Conservation (phyloP, 495 filamentous ascomycete species). For the Bryoglossum gracile region DNA sequence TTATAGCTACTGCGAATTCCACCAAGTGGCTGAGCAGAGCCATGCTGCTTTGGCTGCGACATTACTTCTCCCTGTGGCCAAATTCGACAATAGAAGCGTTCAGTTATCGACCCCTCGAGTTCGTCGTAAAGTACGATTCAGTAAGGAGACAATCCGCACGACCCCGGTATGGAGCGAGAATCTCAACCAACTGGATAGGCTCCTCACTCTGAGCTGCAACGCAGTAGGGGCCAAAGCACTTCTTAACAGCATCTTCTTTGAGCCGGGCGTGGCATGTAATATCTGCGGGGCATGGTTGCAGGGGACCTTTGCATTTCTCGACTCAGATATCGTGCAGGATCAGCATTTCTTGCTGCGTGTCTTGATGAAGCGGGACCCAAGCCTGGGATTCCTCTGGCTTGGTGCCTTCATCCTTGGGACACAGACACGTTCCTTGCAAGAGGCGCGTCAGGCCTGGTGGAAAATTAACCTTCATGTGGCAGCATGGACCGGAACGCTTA, state of each 20-base stretch:
- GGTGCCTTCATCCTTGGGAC: constrained; percentile 19
- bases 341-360: constrained; percentile 13
- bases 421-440: constrained; percentile 13
- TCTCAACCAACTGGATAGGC: constrained; percentile 17
- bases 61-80: constrained; percentile 19
- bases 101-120: constrained; percentile 15
- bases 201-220: constrained; percentile 23
- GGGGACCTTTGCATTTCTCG: constrained; percentile 21
- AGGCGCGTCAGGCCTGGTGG: constrained; percentile 19
- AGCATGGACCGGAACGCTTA: constrained; percentile 22
- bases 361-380: constrained; percentile 17
- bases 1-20: constrained; percentile 18
- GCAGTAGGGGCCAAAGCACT: constrained; percentile 18
- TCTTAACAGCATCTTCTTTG: constrained; percentile 21
- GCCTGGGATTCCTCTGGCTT: constrained; percentile 19
- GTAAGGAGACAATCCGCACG: constrained; percentile 10
- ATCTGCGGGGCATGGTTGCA: constrained; percentile 20
- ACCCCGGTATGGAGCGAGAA: constrained; percentile 13
- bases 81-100: constrained; percentile 15
- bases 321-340: constrained; percentile 17
- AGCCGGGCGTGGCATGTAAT: constrained; percentile 18
- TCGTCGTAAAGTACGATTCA: constrained; percentile 11
- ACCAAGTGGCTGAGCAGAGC: constrained; percentile 14
- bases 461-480: constrained; percentile 18
- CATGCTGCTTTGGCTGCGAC: constrained; percentile 20